Base-by-base conservation (phyloP, 164 flowering plant genomes). In the Aristolochia californica region DNA sequence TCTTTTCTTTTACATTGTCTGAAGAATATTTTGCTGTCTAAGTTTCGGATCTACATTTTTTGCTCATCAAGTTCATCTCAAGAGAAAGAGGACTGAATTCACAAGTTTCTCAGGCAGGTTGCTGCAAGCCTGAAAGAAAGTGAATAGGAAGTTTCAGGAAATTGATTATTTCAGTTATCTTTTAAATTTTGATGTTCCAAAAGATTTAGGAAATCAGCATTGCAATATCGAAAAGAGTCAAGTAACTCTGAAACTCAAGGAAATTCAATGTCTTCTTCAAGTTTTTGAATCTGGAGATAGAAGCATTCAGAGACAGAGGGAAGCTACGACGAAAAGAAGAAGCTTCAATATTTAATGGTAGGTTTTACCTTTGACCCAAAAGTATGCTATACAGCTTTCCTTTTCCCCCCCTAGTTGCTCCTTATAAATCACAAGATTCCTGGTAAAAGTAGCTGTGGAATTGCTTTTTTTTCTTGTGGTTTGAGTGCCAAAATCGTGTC, bases 391-490 rank as follows among this genome's bases (percentile, higher is more conserved):
- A 18, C 40, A 11, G 55, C 43, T 34, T 34, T 34, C 40, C 52
- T 48, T 52, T 55, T 63, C 55, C 25, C 53, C 30, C 62, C 44
- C 58, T 66, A 68, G 57, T 59, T 53, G 59, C 20, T 44, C 30
- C 28, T 20, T 43, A 43, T 54, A n/a, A 22, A 47, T 67, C 70
- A 65, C 71, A 72, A 63, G 74, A 52, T 59, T 65, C 68, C 52
- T 55, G 56, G 60, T 17, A 50, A 62, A 60, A 56, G 63, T 14
- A 49, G 73, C 59, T 54, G 53, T 50, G 47, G 40, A 58, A 63
- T 24, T 25, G 52, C 54, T 40, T 56, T 45, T 48, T 13, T 15
- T 61, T 69, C 59, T 21, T 69, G 64, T 62, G 66, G 51, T n/a
- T n/a, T 60, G 58, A 58, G 49, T 8, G 43, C 45, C 64, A 13